Evolutionary conservation across 2,329 filamentous ascomycete genomes (phyloP).

Genomic region (Fusarium transvaalense): DNA sequence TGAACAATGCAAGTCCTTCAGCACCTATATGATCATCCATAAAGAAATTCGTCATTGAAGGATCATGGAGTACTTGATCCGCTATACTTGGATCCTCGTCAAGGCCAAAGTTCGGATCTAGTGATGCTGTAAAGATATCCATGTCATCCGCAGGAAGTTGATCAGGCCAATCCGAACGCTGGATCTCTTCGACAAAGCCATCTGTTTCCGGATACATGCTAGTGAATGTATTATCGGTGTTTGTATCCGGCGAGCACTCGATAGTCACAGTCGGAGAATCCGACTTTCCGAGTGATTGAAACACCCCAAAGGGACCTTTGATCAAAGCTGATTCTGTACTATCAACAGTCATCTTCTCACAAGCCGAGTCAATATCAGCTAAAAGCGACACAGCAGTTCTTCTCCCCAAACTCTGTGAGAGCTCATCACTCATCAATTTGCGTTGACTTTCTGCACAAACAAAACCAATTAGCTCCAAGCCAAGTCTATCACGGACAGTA

Average conservation of each 20-base stretch:
- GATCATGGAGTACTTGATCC: conserved; percentile 28
- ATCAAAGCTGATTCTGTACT: conserved; percentile 6
- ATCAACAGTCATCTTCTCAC: conserved; percentile 29
- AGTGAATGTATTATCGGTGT: conserved; percentile 27
- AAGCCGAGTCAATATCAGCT: conserved; percentile 44
- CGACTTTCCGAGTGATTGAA: conserved; percentile 12
- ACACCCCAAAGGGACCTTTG: conserved; percentile 44
- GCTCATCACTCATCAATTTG: conserved; percentile 45
- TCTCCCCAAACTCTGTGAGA: conserved; percentile 51
- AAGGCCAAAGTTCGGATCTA: conserved; percentile 29
- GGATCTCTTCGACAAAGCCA: conserved; percentile 41
- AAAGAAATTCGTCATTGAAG: conserved; percentile 33
- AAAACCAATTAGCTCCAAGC: not conserved
- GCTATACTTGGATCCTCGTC: conserved; percentile 2
- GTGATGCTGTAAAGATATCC: conserved; percentile 37
- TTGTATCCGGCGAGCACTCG: conserved; percentile 15
- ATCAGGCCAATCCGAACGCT: conserved; percentile 39
- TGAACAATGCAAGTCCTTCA: conserved; percentile 41
- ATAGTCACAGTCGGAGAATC: not conserved
- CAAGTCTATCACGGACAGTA: too few relatives aligned
- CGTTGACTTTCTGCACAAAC: conserved; percentile 38
- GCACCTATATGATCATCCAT: conserved; percentile 40
- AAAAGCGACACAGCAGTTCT: conserved; percentile 42
- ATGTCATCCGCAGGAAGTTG: conserved; percentile 37
- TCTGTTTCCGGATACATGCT: conserved; percentile 35